phyloP scores from a whole-genome alignment of 306 rosid species.

The Malus domestica region DNA sequence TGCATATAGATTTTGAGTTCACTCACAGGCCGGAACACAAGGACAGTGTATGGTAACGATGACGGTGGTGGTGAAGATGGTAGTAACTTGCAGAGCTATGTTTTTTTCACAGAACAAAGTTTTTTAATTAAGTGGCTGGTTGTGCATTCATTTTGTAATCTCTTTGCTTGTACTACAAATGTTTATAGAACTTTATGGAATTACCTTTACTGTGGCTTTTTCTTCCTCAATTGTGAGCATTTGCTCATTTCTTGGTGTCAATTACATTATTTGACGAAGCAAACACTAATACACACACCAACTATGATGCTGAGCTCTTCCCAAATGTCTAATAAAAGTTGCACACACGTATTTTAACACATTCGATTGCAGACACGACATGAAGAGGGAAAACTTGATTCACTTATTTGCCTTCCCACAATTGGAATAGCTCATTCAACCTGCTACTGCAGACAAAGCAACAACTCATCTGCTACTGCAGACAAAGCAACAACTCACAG shows the following conservation, averaged over 20 bases:
- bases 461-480: neutral
- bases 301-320: neutral
- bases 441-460: neutral
- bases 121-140: neutral
- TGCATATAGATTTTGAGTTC: constrained; percentile 70
- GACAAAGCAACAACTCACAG: neutral
- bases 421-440: neutral
- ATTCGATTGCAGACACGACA: too few relatives aligned
- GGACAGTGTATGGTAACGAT: constrained; percentile 29
- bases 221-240: neutral
- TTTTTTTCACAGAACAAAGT: neutral
- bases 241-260: neutral
- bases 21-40: constrained; percentile 79
- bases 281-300: neutral
- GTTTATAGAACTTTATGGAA: neutral
- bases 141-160: neutral
- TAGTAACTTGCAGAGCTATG: neutral
- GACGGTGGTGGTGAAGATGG: neutral
- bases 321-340: too few relatives aligned
- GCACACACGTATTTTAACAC: too few relatives aligned
- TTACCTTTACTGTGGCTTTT: neutral
- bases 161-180: neutral
- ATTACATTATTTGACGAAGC: neutral
- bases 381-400: neutral
- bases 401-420: neutral